These are phyloP conservation scores for Penicillium sp. DNA, from an alignment of 2,329 filamentous ascomycete genomes.

Conservation along the genomic window DNA sequence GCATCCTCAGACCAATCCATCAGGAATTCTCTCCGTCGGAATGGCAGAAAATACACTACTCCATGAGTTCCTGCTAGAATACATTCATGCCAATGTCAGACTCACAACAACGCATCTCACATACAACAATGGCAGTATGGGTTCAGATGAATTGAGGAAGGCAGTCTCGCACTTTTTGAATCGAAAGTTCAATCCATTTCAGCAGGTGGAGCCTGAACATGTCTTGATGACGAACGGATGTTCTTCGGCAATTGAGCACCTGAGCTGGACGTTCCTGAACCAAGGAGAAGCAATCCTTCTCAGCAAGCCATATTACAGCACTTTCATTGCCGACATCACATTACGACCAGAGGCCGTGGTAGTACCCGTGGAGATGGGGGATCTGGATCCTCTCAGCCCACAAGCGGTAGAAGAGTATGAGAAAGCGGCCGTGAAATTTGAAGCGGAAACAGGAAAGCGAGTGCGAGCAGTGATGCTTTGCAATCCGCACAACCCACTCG, in stretches of 20 bases:
- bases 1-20: constrained; percentile 35
- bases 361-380: not conserved
- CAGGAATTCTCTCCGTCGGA: constrained; percentile 53
- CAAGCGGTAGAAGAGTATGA: not conserved
- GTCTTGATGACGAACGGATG: not conserved
- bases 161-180: not conserved
- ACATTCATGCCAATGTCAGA: constrained; percentile 25
- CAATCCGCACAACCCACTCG: constrained; percentile 10
- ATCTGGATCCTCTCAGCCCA: not conserved
- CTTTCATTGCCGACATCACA: not conserved
- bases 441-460: not conserved
- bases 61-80: constrained; percentile 49
- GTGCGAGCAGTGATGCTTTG: not conserved
- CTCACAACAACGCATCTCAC: not conserved
- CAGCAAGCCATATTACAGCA: not conserved
- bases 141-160: not conserved
- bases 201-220: not conserved
- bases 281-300: not conserved
- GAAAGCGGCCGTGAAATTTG: not conserved
- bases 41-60: constrained; percentile 57
- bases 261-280: not conserved
- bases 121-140: not conserved
- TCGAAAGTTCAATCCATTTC: not conserved
- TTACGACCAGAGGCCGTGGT: not conserved
- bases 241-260: not conserved